Percentiles rank a stretch among this genome's conserved stretches.
phyloP scores from a whole-genome alignment of 2,329 filamentous ascomycete genomes.

The Beauveria sp. region DNA sequence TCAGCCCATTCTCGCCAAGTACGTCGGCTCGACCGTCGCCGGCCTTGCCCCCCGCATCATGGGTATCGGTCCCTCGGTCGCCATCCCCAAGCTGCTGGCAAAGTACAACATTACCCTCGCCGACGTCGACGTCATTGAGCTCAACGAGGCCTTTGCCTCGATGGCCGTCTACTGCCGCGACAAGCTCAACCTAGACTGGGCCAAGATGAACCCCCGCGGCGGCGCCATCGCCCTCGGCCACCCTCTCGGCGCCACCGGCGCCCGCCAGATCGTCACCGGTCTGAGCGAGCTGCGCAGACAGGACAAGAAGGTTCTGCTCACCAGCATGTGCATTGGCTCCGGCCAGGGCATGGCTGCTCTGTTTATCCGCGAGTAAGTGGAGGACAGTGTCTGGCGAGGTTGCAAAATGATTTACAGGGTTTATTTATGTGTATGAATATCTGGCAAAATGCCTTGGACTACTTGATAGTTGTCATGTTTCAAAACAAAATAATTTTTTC shows the following conservation, averaged over 20 bases:
- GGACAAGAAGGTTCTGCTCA: conserved; percentile 86
- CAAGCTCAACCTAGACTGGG: conserved; percentile 59
- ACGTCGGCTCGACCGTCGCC: conserved; percentile 82
- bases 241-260: conserved; percentile 70
- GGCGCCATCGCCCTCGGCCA: conserved; percentile 80
- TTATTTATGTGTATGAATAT: conserved; percentile 10
- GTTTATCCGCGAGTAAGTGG: conserved; percentile 35
- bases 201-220: conserved; percentile 74
- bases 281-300: conserved; percentile 75
- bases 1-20: conserved; percentile 91
- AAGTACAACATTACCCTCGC: conserved; percentile 71
- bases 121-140: conserved; percentile 83
- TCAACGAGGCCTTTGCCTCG: conserved; percentile 96
- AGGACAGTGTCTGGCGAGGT: background rate
- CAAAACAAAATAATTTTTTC: background rate
- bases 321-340: conserved; percentile 78
- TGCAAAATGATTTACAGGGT: background rate
- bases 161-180: conserved; percentile 94
- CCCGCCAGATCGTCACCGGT: conserved; percentile 80
- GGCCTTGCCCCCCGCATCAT: conserved; percentile 91
- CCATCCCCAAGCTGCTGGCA: conserved; percentile 73
- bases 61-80: conserved; percentile 78
- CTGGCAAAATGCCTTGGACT: conserved; percentile 4
- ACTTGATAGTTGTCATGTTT: conserved; percentile 2
- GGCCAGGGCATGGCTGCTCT: conserved; percentile 62